A percentile compares a stretch with the other conserved stretches of the same genome.
These are phyloP conservation scores for Chondrus crispus DNA, from an alignment of 23 red algal species.

Conservation along the genomic window DNA sequence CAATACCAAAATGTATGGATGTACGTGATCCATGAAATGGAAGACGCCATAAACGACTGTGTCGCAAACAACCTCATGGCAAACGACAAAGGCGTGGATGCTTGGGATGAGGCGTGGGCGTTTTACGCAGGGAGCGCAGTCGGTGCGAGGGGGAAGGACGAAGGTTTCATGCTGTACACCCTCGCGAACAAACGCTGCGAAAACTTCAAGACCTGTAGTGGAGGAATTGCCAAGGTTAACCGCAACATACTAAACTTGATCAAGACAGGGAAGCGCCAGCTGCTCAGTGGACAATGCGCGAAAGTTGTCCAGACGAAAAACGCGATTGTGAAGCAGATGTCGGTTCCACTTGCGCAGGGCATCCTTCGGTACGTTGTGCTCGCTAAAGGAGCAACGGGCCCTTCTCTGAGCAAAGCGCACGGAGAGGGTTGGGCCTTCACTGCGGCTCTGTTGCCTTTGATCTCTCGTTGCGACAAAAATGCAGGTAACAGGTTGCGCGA, in stretches of 20 bases:
- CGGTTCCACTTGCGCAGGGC: constrained; percentile 1
- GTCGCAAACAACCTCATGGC: background rate
- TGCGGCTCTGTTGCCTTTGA: too few species aligned
- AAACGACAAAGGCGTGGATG: background rate
- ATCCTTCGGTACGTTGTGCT: background rate
- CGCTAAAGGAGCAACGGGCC: background rate
- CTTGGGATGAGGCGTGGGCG: constrained; percentile 15
- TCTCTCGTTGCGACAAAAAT: too few species aligned
- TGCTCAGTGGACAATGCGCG: background rate
- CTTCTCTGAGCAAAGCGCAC: background rate
- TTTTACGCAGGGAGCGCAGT: constrained; percentile 31
- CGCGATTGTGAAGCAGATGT: background rate
- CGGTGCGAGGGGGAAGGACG: background rate
- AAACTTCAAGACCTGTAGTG: too few species aligned
- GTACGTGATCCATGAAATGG: constrained; percentile 38
- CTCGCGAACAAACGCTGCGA: background rate
- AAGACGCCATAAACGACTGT: constrained; percentile 34
- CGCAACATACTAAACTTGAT: too few species aligned
- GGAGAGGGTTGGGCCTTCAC: constrained; percentile 5
- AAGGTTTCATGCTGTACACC: background rate
- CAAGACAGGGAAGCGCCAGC: too few species aligned
- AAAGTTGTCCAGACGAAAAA: background rate
- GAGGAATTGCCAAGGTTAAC: too few species aligned
- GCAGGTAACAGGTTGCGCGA: too few species aligned
- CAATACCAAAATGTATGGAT: constrained; percentile 39